Evolutionary conservation across 345 rosid species (phyloP), one percentile per base, ranked within the genome.

Genomic region (Salix viminalis): DNA sequence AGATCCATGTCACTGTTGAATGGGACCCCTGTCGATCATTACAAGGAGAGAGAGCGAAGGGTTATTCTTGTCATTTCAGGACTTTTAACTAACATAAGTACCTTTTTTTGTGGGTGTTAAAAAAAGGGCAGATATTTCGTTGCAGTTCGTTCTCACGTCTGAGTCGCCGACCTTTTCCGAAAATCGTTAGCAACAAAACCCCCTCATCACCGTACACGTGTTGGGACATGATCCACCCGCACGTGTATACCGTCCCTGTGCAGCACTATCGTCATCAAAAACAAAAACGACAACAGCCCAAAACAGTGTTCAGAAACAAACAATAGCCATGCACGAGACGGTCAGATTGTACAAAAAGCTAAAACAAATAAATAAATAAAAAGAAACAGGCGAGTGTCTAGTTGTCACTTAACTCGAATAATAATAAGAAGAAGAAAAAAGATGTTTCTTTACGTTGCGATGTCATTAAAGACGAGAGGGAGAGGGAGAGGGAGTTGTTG

Each of bases 271-370:
- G 72, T 79, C 83, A 69, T 61, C 62, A 26, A 28, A 67, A 78
- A 70, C 12, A 0, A 4, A 76, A 58, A 54, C 79, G 34, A 67
- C 74, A 75, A 69, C 14, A 18, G 13, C 11, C 50, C 34, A 26
- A 80, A 86, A 86, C 86, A 74, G 83, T 80, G 44, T 74, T 60
- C 71, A 54, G n/a, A 72, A 72, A 21, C 10, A 32, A 79, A 77
- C 86, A 78, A 80, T 76, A 80, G 10, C 74, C 84, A 76, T 67
- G 82, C 82, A 81, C 83, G 77, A 79, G 77, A 26, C 34, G 7
- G 39, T 30, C 39, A 65, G 68, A 21, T 15, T 12, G 9, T 24
- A 64, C 67, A 15, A 10, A 62, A 24, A 12, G 67, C 34, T 24
- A 1, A 10, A 23, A 24, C 15, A 24, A 2, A 24, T 2, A 11